A percentile compares a stretch with the other conserved stretches of the same genome.
phyloP scores from a whole-genome alignment of 352 stramenopile genomes.

The Phytophthora palmivora region DNA sequence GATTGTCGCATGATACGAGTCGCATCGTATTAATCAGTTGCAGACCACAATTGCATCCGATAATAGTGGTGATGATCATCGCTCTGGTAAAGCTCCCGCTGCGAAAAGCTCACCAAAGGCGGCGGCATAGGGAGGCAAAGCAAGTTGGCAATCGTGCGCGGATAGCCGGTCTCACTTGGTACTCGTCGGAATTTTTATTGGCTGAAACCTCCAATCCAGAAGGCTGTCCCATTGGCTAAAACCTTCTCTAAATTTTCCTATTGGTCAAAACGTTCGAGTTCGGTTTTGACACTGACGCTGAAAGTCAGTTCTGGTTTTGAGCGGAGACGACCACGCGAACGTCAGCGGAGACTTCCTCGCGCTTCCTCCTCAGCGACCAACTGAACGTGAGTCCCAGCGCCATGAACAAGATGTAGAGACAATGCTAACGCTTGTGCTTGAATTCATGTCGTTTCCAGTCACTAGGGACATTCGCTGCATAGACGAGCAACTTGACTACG shows the following conservation, averaged over 20 bases:
- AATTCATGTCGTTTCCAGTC: slow-evolving; percentile 26
- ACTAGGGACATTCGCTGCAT: slow-evolving; percentile 30
- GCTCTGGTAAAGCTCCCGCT: background rate
- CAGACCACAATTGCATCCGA: background rate
- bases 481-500: slow-evolving; percentile 19
- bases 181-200: slow-evolving; percentile 4
- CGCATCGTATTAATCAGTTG: too few species aligned
- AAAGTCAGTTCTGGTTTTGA: slow-evolving; percentile 78
- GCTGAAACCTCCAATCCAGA: slow-evolving; percentile 1
- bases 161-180: slow-evolving; percentile 9
- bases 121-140: slow-evolving; percentile 5
- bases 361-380: slow-evolving; percentile 14
- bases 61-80: too few species aligned
- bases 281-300: slow-evolving; percentile 22
- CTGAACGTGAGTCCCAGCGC: slow-evolving; percentile 26
- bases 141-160: background rate
- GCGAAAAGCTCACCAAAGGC: too few species aligned
- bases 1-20: slow-evolving; percentile 18
- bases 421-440: background rate
- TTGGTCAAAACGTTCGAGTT: slow-evolving; percentile 12
- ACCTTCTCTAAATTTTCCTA: background rate
- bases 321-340: slow-evolving; percentile 23
- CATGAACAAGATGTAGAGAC: background rate
- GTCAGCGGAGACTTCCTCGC: slow-evolving; percentile 6
- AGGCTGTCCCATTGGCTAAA: background rate